phyloP scores from a whole-genome alignment of 1,139 yeast genomes.

The Zygoascus meyerae region DNA sequence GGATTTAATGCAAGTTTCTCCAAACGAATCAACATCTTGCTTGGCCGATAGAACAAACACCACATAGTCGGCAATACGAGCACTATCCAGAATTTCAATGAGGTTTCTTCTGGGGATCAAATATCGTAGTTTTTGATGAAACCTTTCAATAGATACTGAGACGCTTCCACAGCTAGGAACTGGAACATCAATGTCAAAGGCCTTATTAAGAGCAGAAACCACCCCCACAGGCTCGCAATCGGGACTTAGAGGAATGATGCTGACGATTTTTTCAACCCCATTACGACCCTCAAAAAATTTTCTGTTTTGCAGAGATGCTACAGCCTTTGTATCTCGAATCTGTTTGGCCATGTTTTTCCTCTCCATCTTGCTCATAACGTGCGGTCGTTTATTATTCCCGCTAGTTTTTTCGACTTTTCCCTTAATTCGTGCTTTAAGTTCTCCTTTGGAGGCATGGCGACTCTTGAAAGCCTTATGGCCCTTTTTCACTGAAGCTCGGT shows the following conservation, averaged over 20 bases:
- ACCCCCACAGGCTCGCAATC: constrained; percentile 61
- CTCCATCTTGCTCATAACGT: constrained; percentile 53
- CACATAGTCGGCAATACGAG: constrained; percentile 83
- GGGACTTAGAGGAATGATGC: constrained; percentile 70
- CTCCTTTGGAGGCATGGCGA: constrained; percentile 86
- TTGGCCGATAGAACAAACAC: constrained; percentile 80
- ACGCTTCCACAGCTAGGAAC: constrained; percentile 34
- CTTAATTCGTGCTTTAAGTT: constrained; percentile 68
- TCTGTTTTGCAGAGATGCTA: constrained; percentile 41
- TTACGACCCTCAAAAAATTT: constrained; percentile 71
- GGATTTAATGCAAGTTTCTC: constrained; percentile 85
- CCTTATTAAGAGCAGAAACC: constrained; percentile 39
- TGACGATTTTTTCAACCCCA: constrained; percentile 79
- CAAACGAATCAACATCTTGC: constrained; percentile 75
- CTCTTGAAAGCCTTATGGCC: constrained; percentile 88
- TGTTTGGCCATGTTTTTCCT: constrained; percentile 79
- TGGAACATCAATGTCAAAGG: constrained; percentile 24
- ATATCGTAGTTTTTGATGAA: constrained; percentile 68
- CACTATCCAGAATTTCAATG: constrained; percentile 72
- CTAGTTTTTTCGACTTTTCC: constrained; percentile 78
- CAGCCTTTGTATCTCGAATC: constrained; percentile 64
- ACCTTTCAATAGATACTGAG: constrained; percentile 47
- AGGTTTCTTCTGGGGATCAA: constrained; percentile 62
- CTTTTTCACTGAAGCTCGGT: constrained; percentile 75
- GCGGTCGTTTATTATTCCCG: constrained; percentile 37